These are phyloP conservation scores for Trichoderma citrinoviride DNA, from an alignment of 2,329 filamentous ascomycete species.

Conservation along the genomic window DNA sequence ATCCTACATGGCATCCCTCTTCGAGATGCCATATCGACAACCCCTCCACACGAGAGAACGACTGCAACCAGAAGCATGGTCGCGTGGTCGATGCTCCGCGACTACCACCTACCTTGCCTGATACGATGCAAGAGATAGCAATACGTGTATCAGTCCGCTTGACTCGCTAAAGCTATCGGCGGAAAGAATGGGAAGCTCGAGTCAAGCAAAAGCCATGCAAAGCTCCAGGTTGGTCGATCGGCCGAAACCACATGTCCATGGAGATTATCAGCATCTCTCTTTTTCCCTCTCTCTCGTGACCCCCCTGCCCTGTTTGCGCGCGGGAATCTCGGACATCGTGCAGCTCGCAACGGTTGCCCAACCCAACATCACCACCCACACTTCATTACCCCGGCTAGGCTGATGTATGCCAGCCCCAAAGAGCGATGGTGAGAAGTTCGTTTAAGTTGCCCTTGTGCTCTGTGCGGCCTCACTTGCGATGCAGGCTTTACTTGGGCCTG, in stretches of 20 bases:
- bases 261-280: not conserved
- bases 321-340: conserved; percentile 17
- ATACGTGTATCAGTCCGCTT: conserved; percentile 12
- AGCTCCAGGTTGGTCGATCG: not conserved
- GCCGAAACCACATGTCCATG: conserved; percentile 12
- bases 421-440: not conserved
- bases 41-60: not conserved
- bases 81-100: conserved; percentile 6
- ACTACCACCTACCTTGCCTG: too few relatives aligned
- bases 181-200: not conserved
- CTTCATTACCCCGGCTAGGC: not conserved
- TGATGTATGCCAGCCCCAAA: conserved; percentile 1
- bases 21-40: too few relatives aligned
- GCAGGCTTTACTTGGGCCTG: too few relatives aligned
- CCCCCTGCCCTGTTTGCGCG: not conserved
- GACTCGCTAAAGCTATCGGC: not conserved
- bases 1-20: too few relatives aligned
- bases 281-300: not conserved
- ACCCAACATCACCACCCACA: too few relatives aligned
- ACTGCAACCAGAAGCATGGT: conserved; percentile 1
- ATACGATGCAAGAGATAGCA: conserved; percentile 6
- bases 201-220: not conserved
- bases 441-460: too few relatives aligned
- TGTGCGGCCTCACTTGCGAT: too few relatives aligned
- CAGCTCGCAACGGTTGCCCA: not conserved